Conservation (phyloP, 1,284 basidiomycete species). For the Moniliophthora roreri region DNA sequence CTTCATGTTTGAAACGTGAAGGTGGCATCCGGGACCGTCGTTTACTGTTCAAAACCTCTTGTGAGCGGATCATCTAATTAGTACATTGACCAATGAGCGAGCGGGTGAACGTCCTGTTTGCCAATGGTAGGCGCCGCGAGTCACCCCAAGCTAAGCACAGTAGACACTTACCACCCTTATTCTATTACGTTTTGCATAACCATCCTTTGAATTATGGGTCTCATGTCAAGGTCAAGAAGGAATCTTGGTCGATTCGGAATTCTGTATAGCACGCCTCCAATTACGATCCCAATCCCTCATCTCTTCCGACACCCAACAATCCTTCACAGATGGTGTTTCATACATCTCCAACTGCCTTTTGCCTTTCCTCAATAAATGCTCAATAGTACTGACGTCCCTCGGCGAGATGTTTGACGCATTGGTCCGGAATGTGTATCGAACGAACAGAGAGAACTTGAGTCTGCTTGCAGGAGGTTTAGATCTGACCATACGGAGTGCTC, state of each 20-base stretch:
- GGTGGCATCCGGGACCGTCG: no score
- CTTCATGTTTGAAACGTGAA: no score
- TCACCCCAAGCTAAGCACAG: no score
- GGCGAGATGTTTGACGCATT: slow-evolving; percentile 61
- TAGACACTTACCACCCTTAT: no score
- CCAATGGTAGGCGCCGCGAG: no score
- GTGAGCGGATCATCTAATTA: no score
- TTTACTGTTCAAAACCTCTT: no score
- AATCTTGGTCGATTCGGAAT: not conserved
- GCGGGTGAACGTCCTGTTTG: no score
- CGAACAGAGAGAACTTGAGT: slow-evolving; percentile 63
- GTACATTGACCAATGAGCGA: no score
- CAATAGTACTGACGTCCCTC: slow-evolving; percentile 65
- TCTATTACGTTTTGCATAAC: no score
- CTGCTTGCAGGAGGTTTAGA: slow-evolving; percentile 60
- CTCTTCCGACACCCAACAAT: slow-evolving; percentile 68
- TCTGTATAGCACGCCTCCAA: slow-evolving; percentile 15
- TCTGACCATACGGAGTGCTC: slow-evolving; percentile 71
- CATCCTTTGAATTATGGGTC: not conserved
- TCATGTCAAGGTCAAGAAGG: not conserved
- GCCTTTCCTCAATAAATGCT: slow-evolving; percentile 70
- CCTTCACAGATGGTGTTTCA: slow-evolving; percentile 62
- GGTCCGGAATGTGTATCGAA: slow-evolving; percentile 66
- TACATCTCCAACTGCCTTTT: slow-evolving; percentile 65
- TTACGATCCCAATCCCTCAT: slow-evolving; percentile 62